Evolutionary conservation across 108 stramenopile genomes (phyloP).

Genomic region (Pseudonitzschia multiseries): DNA sequence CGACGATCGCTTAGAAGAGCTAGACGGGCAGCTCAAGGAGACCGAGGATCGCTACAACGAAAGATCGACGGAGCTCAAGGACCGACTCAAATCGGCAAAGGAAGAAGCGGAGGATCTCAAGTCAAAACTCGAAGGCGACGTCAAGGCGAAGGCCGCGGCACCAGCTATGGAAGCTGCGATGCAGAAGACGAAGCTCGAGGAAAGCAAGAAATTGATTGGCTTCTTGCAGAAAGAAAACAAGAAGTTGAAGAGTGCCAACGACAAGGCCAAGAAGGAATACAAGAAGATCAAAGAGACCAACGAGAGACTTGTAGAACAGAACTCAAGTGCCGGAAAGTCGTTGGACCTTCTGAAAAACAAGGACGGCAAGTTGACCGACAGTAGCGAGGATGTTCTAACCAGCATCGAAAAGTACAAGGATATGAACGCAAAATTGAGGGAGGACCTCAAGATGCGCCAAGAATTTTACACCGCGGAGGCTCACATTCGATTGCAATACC

Average conservation of each 20-base stretch:
- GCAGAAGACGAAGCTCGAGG: constrained; percentile 50
- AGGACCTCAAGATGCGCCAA: constrained; percentile 54
- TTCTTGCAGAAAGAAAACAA: constrained; percentile 66
- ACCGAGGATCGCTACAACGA: constrained; percentile 38
- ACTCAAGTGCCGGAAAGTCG: constrained; percentile 57
- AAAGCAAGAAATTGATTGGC: constrained; percentile 52
- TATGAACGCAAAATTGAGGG: constrained; percentile 42
- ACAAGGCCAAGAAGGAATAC: constrained; percentile 52
- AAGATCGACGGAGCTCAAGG: constrained; percentile 34
- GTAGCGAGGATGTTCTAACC: constrained; percentile 34
- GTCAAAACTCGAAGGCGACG: constrained; percentile 34
- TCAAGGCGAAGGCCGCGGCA: constrained; percentile 29
- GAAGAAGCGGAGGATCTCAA: constrained; percentile 31
- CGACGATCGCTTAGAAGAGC: constrained; percentile 41
- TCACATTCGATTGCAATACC: constrained; percentile 50
- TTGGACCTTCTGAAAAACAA: constrained; percentile 59
- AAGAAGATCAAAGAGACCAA: constrained; percentile 62
- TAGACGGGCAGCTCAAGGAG: constrained; percentile 41
- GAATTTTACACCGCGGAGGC: constrained; percentile 60
- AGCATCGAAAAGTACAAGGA: constrained; percentile 49
- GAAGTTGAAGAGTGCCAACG: constrained; percentile 45
- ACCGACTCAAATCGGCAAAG: constrained; percentile 31
- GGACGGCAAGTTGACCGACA: constrained; percentile 38
- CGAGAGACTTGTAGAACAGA: constrained; percentile 47
- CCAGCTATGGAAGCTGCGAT: constrained; percentile 37